phyloP scores from a whole-genome alignment of 2,329 filamentous ascomycete species.

The Talaromyces sp. region DNA sequence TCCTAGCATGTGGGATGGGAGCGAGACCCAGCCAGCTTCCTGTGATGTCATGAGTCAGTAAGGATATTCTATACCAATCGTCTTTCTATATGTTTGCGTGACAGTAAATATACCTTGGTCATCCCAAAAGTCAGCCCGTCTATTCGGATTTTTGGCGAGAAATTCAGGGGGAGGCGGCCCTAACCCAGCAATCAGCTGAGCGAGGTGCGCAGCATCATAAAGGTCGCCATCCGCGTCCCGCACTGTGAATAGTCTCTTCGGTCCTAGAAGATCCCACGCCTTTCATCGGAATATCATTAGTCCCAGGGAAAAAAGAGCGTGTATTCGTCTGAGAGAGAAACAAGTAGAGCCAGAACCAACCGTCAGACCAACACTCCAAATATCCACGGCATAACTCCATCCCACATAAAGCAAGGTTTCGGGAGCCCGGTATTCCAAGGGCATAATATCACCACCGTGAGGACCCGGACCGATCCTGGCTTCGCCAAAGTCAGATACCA shows the following conservation, averaged over 20 bases:
- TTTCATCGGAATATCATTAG: no score
- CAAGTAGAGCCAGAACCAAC: conserved; percentile 18
- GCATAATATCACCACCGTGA: conserved; percentile 40
- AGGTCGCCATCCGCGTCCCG: not conserved
- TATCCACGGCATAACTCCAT: conserved; percentile 36
- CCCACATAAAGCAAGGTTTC: conserved; percentile 40
- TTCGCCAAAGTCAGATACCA: conserved; percentile 38
- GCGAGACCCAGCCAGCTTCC: not conserved
- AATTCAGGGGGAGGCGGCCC: not conserved
- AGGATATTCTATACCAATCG: not conserved
- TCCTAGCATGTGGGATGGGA: not conserved
- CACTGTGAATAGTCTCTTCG: conserved; percentile 1
- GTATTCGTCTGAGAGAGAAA: no score
- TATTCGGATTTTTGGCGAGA: not conserved
- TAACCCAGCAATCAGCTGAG: not conserved
- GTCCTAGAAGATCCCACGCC: conserved; percentile 2
- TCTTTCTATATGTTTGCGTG: not conserved
- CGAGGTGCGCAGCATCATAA: not conserved
- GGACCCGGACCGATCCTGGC: conserved; percentile 35
- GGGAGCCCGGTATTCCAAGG: conserved; percentile 39
- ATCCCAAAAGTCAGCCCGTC: not conserved
- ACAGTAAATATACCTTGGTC: not conserved
- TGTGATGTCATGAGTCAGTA: not conserved
- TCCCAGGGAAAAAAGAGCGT: no score
- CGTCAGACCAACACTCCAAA: conserved; percentile 43